Conservation (phyloP, 2,329 filamentous ascomycete species). For the Fusarium odoratissimum region DNA sequence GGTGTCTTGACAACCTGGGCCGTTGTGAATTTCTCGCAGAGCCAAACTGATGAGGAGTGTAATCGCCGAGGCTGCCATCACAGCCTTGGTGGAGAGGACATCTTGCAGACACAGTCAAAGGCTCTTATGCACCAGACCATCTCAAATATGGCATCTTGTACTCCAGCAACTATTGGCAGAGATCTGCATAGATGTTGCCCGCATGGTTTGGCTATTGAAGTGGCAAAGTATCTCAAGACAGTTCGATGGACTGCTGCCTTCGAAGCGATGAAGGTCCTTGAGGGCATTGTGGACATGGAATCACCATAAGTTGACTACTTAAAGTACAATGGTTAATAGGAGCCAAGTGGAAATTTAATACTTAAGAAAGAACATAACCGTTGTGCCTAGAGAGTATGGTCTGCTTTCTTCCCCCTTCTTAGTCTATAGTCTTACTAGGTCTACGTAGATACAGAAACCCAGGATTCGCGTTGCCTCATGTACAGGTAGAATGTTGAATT, state of each 20-base stretch:
- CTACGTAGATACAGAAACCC: not conserved
- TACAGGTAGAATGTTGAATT: not conserved
- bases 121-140: not conserved
- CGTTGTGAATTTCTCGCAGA: not conserved
- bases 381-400: not conserved
- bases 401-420: not conserved
- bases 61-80: not conserved
- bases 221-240: not conserved
- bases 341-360: no score
- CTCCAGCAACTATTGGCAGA: not conserved
- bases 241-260: not conserved
- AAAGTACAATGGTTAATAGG: no score
- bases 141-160: not conserved
- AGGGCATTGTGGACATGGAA: not conserved
- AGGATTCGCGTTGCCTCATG: not conserved
- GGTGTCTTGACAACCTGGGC: not conserved
- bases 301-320: not conserved
- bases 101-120: not conserved
- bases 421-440: not conserved
- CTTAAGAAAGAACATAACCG: no score
- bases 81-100: not conserved
- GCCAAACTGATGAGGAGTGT: fast-evolving
- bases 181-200: not conserved
- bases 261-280: not conserved
- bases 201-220: not conserved